Evolutionary conservation across 495 filamentous ascomycete genomes (phyloP), one percentile per base, ranked within the genome.

Genomic region (Aspergillus affinis): DNA sequence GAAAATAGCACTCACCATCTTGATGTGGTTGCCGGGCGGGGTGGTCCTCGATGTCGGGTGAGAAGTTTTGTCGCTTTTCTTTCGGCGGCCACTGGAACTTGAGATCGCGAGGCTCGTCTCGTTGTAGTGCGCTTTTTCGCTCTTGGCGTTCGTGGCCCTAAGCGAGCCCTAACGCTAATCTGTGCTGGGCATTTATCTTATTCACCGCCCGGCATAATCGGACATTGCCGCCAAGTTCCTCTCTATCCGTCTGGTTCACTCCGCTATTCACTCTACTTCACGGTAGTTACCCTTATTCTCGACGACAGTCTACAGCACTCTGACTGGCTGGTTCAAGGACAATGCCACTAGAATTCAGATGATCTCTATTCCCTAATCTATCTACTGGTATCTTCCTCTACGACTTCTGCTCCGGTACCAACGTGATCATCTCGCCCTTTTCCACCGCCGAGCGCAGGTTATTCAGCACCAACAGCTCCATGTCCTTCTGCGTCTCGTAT

Each of bases 401-500:
- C 54, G 60, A 63, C 55, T 69, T 65, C 77, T 92, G 89, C 72
- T 93, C 90, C 6, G 82, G 78, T 7, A 94, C 88, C 54, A 88
- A 83, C 48, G 87, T 91, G 67, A 84, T 79, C 66, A 93, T 72
- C 62, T 78, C 75, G 0, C 90, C 87, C 62, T 83, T 78, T 54
- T 86, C 79, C 23, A 92, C 72, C 6, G 86, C 90, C 58, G 73
- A 78, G 47, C 77, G 75, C 60, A 93, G 63, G 58, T 93, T 93
- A 55, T 84, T 79, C 60, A 93, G 76, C 29, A 86, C 83, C 78
- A 90, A 81, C 47, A 85, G 70, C 72, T 94, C 90, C 90, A 94
- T 93, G 66, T 90, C 87, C 55, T 80, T 84, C 72, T 90, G 86
- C 19, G 81, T 84, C 70, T 87, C 85, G 63, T 78, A 78, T 13